phyloP scores from a whole-genome alignment of 495 filamentous ascomycete species.

The Parathielavia appendiculata region DNA sequence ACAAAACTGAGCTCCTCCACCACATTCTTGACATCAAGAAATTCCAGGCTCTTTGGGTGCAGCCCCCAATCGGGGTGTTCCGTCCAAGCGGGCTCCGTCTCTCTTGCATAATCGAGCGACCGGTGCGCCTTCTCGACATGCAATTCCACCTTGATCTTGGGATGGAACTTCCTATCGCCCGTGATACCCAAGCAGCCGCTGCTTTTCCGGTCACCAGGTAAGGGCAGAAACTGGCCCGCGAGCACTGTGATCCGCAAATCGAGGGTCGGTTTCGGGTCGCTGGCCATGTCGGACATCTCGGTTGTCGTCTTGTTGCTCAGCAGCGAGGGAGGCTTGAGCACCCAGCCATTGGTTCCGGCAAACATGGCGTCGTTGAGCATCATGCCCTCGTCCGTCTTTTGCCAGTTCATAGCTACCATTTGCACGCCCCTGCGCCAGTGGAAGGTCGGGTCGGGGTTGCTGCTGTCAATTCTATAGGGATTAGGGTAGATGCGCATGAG shows the following conservation, averaged over 20 bases:
- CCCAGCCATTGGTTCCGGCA: conserved; percentile 72
- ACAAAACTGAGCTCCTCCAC: conserved; percentile 46
- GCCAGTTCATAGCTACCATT: conserved; percentile 94
- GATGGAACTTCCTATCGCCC: conserved; percentile 31
- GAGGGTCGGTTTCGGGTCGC: conserved; percentile 27
- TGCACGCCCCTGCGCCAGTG: conserved; percentile 89
- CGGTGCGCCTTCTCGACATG: conserved; percentile 61
- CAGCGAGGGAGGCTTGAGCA: conserved; percentile 69
- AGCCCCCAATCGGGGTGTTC: conserved; percentile 41
- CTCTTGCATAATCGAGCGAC: conserved; percentile 29
- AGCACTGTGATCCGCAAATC: conserved; percentile 43
- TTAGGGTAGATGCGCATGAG: conserved; percentile 91
- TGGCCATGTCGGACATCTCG: conserved; percentile 20
- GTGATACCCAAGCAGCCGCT: conserved; percentile 24
- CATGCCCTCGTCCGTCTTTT: conserved; percentile 81
- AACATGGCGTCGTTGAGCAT: conserved; percentile 97
- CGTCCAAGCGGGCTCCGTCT: conserved; percentile 32
- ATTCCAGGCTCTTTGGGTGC: conserved; percentile 31
- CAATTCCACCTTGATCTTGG: conserved; percentile 67
- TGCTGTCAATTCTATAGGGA: conserved; percentile 70
- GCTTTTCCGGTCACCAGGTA: conserved; percentile 24
- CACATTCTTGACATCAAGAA: conserved; percentile 36
- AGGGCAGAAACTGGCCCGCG: conserved; percentile 41
- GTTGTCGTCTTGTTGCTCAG: conserved; percentile 21
- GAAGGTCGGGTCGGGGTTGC: conserved; percentile 75